Evolutionary conservation across 306 rosid genomes (phyloP).

Genomic region (Crataegus laevigata): DNA sequence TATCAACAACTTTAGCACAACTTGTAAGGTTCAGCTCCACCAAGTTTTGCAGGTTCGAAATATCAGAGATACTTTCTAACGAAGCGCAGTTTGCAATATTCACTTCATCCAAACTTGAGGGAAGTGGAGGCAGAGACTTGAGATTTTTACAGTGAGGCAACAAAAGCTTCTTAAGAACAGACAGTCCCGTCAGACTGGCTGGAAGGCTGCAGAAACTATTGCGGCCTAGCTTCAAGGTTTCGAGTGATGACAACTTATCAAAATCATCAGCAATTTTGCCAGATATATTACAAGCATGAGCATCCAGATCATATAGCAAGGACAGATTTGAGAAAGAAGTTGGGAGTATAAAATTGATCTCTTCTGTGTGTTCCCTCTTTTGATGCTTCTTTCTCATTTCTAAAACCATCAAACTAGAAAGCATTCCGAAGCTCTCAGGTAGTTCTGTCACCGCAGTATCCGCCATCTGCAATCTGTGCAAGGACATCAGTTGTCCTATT

Average conservation of each 20-base stretch:
- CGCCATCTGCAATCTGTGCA: constrained; percentile 36
- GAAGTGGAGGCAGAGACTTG: constrained; percentile 53
- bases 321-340: constrained; percentile 44
- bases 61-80: constrained; percentile 36
- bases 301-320: constrained; percentile 33
- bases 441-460: constrained; percentile 39
- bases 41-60: constrained; percentile 42
- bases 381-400: constrained; percentile 31
- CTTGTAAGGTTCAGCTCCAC: constrained; percentile 42
- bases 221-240: constrained; percentile 32
- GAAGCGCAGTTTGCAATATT: constrained; percentile 37
- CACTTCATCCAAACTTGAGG: constrained; percentile 46
- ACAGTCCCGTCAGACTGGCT: constrained; percentile 47
- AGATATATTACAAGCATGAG: constrained; percentile 37
- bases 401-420: constrained; percentile 40
- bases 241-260: constrained; percentile 36
- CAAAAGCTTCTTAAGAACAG: constrained; percentile 26
- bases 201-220: constrained; percentile 54
- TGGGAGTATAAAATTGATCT: constrained; percentile 20
- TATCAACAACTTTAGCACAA: constrained; percentile 44
- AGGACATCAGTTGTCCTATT: constrained; percentile 43
- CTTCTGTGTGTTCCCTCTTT: not conserved
- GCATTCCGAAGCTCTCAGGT: constrained; percentile 59
- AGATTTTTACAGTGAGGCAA: constrained; percentile 36
- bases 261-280: constrained; percentile 48